Evolutionary conservation across 2,329 filamentous ascomycete species (phyloP).

Genomic region (Elsinoe ampelina): DNA sequence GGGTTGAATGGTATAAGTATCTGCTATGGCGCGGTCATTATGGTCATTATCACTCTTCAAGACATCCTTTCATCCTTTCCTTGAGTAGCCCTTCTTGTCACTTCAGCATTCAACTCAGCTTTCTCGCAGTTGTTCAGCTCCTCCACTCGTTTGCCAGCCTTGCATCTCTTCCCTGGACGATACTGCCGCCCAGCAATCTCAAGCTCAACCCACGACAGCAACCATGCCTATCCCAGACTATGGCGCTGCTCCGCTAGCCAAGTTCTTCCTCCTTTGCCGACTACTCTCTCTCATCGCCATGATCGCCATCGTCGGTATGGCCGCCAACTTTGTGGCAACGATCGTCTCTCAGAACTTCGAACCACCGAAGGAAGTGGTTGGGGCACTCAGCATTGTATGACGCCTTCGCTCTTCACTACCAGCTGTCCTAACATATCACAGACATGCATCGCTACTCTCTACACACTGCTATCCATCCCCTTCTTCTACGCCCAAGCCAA

Average conservation of each 20-base stretch:
- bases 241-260: slow-evolving; percentile 59
- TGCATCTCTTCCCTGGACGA: neutral
- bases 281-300: slow-evolving; percentile 62
- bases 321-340: slow-evolving; percentile 69
- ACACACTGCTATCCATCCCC: slow-evolving; percentile 59
- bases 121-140: neutral
- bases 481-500: slow-evolving; percentile 74
- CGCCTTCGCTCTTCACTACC: neutral
- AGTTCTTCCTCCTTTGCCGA: slow-evolving; percentile 67
- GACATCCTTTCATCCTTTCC: neutral
- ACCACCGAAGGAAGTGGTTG: slow-evolving; percentile 64
- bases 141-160: neutral
- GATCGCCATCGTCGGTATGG: slow-evolving; percentile 68
- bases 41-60: neutral
- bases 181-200: neutral
- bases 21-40: neutral
- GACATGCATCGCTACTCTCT: slow-evolving; percentile 71
- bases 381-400: slow-evolving; percentile 70
- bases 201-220: slow-evolving; percentile 8
- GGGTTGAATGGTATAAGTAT: neutral
- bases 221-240: slow-evolving; percentile 50
- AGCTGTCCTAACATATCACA: slow-evolving; percentile 28
- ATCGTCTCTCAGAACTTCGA: slow-evolving; percentile 58
- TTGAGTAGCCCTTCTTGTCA: neutral
- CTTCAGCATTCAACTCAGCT: neutral